A percentile compares a stretch with the other conserved stretches of the same genome.
phyloP scores from a whole-genome alignment of 1,284 basidiomycete species.

The Cryptococcus maquisensis region DNA sequence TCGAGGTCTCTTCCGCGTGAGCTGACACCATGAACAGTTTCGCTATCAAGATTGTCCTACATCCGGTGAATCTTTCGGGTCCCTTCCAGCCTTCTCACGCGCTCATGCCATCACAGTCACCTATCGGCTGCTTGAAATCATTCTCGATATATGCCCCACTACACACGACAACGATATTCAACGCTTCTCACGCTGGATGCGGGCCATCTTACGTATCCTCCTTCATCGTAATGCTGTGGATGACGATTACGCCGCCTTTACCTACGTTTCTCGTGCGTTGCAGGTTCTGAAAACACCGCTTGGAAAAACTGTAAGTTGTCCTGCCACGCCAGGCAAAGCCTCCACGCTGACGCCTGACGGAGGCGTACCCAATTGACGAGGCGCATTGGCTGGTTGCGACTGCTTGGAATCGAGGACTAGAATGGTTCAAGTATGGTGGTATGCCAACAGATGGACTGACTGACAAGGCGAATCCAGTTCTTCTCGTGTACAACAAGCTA shows the following conservation, averaged over 20 bases:
- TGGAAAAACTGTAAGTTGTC: not conserved
- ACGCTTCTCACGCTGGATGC: slow-evolving; percentile 6
- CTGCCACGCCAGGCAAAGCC: not conserved
- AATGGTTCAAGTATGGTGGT: not conserved
- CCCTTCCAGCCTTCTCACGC: not conserved
- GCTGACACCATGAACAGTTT: not conserved
- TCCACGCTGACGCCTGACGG: not conserved
- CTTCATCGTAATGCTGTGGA: not conserved
- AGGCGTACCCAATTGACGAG: slow-evolving; percentile 9
- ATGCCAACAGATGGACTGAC: not conserved
- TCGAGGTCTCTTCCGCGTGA: not conserved
- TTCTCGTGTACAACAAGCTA: not conserved
- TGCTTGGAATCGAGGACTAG: slow-evolving; percentile 6
- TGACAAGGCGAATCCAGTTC: not conserved
- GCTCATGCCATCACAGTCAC: not conserved
- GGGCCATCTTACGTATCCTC: not conserved
- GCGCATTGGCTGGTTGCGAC: slow-evolving; percentile 7
- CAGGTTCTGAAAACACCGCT: not conserved
- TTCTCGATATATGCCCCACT: not conserved
- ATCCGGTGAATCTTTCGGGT: not conserved
- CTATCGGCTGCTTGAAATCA: not conserved
- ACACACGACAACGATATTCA: not conserved
- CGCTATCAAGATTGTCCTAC: slow-evolving; percentile 3
- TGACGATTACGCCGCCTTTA: not conserved
- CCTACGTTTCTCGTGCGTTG: not conserved